Evolutionary conservation across 345 rosid genomes (phyloP).

Genomic region (Eucalyptus dawsonii): DNA sequence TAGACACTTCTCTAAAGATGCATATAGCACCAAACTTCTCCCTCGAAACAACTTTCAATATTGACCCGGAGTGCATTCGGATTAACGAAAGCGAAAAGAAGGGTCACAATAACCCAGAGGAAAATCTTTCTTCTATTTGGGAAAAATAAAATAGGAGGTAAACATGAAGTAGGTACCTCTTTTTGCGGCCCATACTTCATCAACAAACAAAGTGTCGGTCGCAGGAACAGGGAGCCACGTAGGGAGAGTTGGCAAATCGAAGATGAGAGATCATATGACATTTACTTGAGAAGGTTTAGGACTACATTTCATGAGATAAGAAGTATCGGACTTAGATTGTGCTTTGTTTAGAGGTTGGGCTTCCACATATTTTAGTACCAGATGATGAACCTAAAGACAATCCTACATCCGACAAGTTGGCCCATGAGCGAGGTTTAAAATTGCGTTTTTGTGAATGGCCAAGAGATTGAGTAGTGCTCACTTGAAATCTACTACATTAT

Average conservation of each 20-base stretch:
- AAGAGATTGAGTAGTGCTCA: neutral
- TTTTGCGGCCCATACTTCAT: neutral
- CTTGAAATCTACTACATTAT: neutral
- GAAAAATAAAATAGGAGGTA: neutral
- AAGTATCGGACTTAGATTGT: neutral
- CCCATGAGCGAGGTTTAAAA: neutral
- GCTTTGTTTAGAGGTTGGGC: neutral
- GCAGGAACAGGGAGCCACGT: too few species aligned
- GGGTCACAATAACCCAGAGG: neutral
- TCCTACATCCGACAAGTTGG: neutral
- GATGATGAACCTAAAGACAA: too few species aligned
- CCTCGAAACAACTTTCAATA: neutral
- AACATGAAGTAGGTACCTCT: neutral
- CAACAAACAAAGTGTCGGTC: neutral
- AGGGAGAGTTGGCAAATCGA: fast-evolving
- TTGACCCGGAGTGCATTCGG: neutral
- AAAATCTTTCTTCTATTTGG: neutral
- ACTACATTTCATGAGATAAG: too few species aligned
- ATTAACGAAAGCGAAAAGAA: too few species aligned
- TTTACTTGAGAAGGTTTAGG: neutral
- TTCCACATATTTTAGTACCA: neutral
- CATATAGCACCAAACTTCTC: neutral
- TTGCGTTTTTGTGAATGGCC: neutral
- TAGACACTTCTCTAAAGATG: neutral
- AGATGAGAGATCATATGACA: neutral